These are phyloP conservation scores for Barbatosphaeria neglecta DNA, from an alignment of 495 filamentous ascomycete species.

Conservation along the genomic window DNA sequence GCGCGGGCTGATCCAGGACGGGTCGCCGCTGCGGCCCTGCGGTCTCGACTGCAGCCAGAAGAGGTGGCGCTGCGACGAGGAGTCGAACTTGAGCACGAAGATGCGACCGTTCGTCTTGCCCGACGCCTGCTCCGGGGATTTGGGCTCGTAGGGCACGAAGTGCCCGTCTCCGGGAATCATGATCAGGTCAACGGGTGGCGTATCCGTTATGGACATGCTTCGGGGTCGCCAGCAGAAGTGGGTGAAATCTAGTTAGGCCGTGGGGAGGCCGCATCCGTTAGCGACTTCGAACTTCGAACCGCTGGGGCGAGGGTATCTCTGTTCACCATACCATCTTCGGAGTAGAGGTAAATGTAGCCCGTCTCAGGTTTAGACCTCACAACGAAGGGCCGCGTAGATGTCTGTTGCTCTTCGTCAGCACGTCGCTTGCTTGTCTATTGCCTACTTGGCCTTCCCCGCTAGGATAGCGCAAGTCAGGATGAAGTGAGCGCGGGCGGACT, in stretches of 20 bases:
- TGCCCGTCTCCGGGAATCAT: conserved; percentile 83
- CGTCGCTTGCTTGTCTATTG: neutral
- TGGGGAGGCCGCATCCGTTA: conserved; percentile 8
- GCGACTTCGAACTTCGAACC: neutral
- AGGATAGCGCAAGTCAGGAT: neutral
- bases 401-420: conserved; percentile 32
- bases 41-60: conserved; percentile 93
- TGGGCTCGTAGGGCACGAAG: conserved; percentile 65
- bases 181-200: conserved; percentile 71
- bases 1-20: conserved; percentile 65
- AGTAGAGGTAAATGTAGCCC: conserved; percentile 89
- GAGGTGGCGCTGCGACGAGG: conserved; percentile 80
- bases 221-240: conserved; percentile 91
- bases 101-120: conserved; percentile 77
- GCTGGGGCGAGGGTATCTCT: neutral
- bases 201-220: conserved; percentile 34
- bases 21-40: conserved; percentile 62
- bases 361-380: conserved; percentile 57
- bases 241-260: conserved; percentile 53
- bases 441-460: no score
- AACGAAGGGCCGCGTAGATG: conserved; percentile 47
- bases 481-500: conserved; percentile 18
- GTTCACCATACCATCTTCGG: conserved; percentile 61
- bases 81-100: conserved; percentile 86
- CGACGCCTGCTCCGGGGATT: conserved; percentile 32